These are phyloP conservation scores for Boletus hoseneyae DNA, from an alignment of 1,284 basidiomycete species.

Conservation along the genomic window DNA sequence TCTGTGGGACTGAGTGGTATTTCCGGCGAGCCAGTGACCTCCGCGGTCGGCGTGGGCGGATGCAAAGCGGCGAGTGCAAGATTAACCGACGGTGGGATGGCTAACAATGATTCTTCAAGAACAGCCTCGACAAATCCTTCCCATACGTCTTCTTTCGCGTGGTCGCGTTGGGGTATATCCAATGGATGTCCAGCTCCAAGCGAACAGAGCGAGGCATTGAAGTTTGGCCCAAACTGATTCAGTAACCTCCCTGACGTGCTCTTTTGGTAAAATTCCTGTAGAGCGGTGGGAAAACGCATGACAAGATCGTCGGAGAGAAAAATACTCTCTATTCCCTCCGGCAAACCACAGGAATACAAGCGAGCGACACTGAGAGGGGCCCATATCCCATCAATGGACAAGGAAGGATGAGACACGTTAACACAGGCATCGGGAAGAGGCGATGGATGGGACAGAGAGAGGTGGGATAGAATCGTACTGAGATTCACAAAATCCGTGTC, in stretches of 20 bases:
- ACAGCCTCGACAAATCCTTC: constrained; percentile 20
- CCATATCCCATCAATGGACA: constrained; percentile 58
- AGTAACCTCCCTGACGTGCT: constrained; percentile 43
- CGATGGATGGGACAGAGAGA: constrained; percentile 37
- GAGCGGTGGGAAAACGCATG: constrained; percentile 53
- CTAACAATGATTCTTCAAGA: constrained; percentile 26
- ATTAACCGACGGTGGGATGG: constrained; percentile 31
- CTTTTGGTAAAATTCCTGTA: constrained; percentile 51
- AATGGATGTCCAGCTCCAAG: constrained; percentile 13
- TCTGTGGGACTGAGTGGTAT: constrained; percentile 64
- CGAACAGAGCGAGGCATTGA: constrained; percentile 25
- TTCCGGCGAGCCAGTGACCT: constrained; percentile 26
- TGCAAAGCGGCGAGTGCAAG: constrained; percentile 29
- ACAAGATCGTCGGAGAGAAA: constrained; percentile 62
- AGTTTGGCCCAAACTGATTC: constrained; percentile 49
- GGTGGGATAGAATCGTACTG: constrained; percentile 48
- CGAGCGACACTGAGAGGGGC: constrained; percentile 58
- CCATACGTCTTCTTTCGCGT: constrained; percentile 19
- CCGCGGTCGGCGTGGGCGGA: constrained; percentile 17
- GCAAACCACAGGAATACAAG: constrained; percentile 32
- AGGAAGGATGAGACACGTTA: constrained; percentile 39
- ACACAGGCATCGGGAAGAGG: constrained; percentile 26
- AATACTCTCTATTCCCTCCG: constrained; percentile 38
- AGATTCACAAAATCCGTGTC: constrained; percentile 74
- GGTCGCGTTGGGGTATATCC: constrained; percentile 10